Conservation (phyloP, 257 asterid genomes). For the Striga asiatica region DNA sequence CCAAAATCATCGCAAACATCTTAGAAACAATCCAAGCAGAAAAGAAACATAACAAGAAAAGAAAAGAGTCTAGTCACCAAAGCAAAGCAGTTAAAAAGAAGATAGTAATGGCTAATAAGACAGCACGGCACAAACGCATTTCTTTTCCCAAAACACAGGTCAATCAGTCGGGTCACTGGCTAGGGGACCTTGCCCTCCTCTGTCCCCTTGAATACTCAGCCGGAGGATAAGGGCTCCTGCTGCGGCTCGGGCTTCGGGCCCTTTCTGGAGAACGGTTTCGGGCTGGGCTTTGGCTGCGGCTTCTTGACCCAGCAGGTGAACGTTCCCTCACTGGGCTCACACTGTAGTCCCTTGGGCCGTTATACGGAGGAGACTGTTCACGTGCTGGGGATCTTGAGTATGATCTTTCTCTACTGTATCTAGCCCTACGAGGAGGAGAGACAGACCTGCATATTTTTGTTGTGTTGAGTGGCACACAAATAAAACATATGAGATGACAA, state of each 20-base stretch:
- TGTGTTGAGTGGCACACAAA: neutral
- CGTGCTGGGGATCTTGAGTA: slow-evolving; percentile 31
- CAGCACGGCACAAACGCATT: no score
- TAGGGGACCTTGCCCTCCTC: slow-evolving; percentile 23
- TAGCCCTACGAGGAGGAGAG: slow-evolving; percentile 43
- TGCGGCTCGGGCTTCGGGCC: slow-evolving; percentile 23
- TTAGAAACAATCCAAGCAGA: neutral
- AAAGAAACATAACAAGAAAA: no score
- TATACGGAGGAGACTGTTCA: slow-evolving; percentile 34
- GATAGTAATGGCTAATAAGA: no score
- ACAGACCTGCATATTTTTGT: slow-evolving; percentile 33
- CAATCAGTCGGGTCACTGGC: slow-evolving; percentile 7
- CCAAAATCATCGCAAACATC: neutral
- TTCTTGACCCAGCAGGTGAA: slow-evolving; percentile 22
- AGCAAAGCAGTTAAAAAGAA: no score
- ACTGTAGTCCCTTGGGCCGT: slow-evolving; percentile 37
- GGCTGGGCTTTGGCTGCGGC: slow-evolving; percentile 29
- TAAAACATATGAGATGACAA: no score
- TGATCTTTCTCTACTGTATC: slow-evolving; percentile 46
- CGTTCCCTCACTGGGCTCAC: slow-evolving; percentile 36
- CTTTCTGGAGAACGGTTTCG: slow-evolving; percentile 17
- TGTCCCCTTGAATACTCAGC: slow-evolving; percentile 17
- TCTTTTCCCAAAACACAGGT: neutral
- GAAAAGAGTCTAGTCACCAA: no score
- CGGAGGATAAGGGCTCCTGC: slow-evolving; percentile 29